Percentiles rank a stretch among this genome's conserved stretches.
Conservation (phyloP, 2,329 filamentous ascomycete genomes). For the Chaetothyriales sp. region DNA sequence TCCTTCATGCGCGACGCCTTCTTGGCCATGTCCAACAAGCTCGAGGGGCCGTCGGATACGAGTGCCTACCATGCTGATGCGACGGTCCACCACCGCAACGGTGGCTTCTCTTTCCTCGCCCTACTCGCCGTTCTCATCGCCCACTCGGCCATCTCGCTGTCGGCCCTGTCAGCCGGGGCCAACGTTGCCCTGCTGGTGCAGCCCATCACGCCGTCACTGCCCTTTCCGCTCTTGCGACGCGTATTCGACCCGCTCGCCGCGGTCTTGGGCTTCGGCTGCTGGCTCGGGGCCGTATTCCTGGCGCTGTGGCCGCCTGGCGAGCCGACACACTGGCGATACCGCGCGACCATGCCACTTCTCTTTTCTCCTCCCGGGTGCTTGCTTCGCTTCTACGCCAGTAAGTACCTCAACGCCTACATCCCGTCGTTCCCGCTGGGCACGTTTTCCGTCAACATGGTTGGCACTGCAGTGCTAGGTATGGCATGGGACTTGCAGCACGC, state of each 20-base stretch:
- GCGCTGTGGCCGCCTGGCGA: slow-evolving; percentile 51
- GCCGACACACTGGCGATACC: slow-evolving; percentile 50
- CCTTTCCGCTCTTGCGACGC: slow-evolving; percentile 40
- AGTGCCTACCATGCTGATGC: slow-evolving; percentile 18
- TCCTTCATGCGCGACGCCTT: slow-evolving; percentile 65
- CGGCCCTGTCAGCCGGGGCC: slow-evolving; percentile 53
- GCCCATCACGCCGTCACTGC: slow-evolving; percentile 44
- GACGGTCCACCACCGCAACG: slow-evolving; percentile 38
- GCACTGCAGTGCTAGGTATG: slow-evolving; percentile 59
- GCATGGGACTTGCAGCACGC: slow-evolving; percentile 62
- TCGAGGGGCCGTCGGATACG: slow-evolving; percentile 23
- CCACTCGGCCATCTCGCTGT: slow-evolving; percentile 54
- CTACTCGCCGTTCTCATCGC: slow-evolving; percentile 55
- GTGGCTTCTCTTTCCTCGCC: slow-evolving; percentile 67
- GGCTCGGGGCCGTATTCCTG: slow-evolving; percentile 60
- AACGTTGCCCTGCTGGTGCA: slow-evolving; percentile 55
- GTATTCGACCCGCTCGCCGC: slow-evolving; percentile 49
- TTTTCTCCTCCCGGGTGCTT: slow-evolving; percentile 69
- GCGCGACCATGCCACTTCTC: slow-evolving; percentile 57
- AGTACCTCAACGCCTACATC: slow-evolving; percentile 51
- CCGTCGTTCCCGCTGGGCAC: slow-evolving; percentile 66
- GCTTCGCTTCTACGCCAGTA: slow-evolving; percentile 54
- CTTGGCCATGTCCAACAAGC: slow-evolving; percentile 57
- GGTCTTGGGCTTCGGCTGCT: slow-evolving; percentile 52
- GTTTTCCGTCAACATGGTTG: slow-evolving; percentile 62